These are phyloP conservation scores for Dactylonectria macrodidyma DNA, from an alignment of 2,329 filamentous ascomycete species.

Conservation along the genomic window DNA sequence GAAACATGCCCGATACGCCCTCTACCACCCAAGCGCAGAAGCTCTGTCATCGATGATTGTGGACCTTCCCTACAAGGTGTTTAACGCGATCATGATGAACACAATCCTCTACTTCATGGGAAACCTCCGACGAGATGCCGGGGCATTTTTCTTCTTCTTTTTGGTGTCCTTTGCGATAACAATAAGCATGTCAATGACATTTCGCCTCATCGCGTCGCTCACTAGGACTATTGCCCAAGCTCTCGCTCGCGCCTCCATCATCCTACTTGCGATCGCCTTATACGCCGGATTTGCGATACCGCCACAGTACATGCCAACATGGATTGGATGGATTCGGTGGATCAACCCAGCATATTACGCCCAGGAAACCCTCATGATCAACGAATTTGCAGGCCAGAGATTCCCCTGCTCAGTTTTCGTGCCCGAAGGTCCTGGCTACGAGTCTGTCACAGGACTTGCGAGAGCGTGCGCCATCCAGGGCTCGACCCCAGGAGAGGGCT, in stretches of 20 bases:
- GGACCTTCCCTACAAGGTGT: slow-evolving; percentile 33
- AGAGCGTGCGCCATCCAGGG: slow-evolving; percentile 28
- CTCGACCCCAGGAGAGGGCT: slow-evolving; percentile 20
- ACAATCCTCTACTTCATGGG: slow-evolving; percentile 74
- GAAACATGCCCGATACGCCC: slow-evolving; percentile 49
- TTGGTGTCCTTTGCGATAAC: slow-evolving; percentile 54
- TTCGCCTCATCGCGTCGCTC: slow-evolving; percentile 40
- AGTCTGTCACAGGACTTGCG: slow-evolving; percentile 1
- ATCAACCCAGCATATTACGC: slow-evolving; percentile 73
- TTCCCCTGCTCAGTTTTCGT: slow-evolving; percentile 24
- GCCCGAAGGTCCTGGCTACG: slow-evolving; percentile 19
- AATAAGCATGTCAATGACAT: slow-evolving; percentile 40
- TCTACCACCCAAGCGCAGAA: slow-evolving; percentile 48
- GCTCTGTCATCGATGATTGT: slow-evolving; percentile 31
- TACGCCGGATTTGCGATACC: slow-evolving; percentile 48
- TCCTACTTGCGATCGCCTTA: slow-evolving; percentile 66
- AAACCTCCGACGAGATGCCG: slow-evolving; percentile 69
- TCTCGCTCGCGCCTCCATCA: slow-evolving; percentile 66
- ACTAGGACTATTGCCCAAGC: slow-evolving; percentile 41
- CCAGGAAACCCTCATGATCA: slow-evolving; percentile 36
- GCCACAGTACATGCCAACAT: slow-evolving; percentile 25
- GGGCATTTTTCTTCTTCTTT: slow-evolving; percentile 72
- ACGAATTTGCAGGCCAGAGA: slow-evolving; percentile 25
- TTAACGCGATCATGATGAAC: slow-evolving; percentile 53
- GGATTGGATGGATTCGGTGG: slow-evolving; percentile 72